phyloP scores from a whole-genome alignment of 495 filamentous ascomycete genomes.

The Podospora conica region DNA sequence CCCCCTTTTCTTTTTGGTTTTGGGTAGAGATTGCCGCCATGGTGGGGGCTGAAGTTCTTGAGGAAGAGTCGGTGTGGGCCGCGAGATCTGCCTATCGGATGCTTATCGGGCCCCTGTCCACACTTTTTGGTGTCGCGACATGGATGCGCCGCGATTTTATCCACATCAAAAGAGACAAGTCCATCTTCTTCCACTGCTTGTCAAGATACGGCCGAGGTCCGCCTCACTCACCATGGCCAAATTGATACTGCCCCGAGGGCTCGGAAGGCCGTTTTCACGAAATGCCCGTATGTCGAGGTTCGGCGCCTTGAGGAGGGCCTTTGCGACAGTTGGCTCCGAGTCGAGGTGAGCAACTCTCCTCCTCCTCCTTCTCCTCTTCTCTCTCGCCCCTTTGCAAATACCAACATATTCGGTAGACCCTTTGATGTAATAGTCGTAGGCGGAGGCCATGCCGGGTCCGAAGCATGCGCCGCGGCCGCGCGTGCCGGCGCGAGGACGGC shows the following conservation, averaged over 20 bases:
- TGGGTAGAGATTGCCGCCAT: too few relatives aligned
- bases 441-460: slow-evolving; percentile 90
- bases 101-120: slow-evolving; percentile 2
- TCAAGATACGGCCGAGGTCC: neutral
- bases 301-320: slow-evolving; percentile 16
- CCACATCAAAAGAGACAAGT: neutral
- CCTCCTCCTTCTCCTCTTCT: neutral
- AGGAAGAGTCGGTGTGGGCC: neutral
- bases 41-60: neutral
- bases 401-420: slow-evolving; percentile 38
- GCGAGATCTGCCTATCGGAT: neutral
- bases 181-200: neutral
- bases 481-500: slow-evolving; percentile 84
- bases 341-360: slow-evolving; percentile 25
- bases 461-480: slow-evolving; percentile 91
- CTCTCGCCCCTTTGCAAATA: neutral
- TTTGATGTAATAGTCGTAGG: slow-evolving; percentile 96
- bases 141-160: neutral
- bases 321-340: slow-evolving; percentile 35
- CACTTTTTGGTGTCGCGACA: neutral
- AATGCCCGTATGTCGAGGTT: slow-evolving; percentile 9
- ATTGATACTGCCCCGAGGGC: slow-evolving; percentile 29
- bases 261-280: slow-evolving; percentile 22
- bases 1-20: neutral
- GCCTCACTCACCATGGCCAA: slow-evolving; percentile 26